Base-by-base conservation (phyloP, 495 filamentous ascomycete species). In the Trichoderma reesei region DNA sequence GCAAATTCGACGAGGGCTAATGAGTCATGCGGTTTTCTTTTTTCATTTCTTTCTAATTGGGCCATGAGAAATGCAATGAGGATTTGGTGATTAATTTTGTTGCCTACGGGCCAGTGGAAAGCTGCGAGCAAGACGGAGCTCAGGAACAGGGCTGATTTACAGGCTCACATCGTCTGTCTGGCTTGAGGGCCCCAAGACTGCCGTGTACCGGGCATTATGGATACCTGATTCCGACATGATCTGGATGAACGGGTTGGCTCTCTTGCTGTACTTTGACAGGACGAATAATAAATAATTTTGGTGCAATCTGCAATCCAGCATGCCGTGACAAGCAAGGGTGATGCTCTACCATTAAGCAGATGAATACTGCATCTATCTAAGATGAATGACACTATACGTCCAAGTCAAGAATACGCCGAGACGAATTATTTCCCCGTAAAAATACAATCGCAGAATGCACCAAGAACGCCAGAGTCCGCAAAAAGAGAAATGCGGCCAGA, bases 11-110 rank as follows among this genome's bases (percentile, higher is more conserved):
- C 34, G 42, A 26, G 34, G 63, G 31, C 59, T 39, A 59, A 64
- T 39, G 37, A 56, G 48, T 18, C 41, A 48, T 26, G 59, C 51
- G 61, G 42, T 63, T 63, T 51, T 59, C 42, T n/a, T 31, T 64
- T 33, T 37, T 37, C n/a, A 26, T 0, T 26, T 26, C 36, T 38
- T 64, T 59, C 6, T 59, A 41, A 33, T 64, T 54, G 36, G 48
- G 36, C 44, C 41, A 56, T 38, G 48, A 38, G 59, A 60, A 36
- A 41, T 61, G 36, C 36, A 61, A 13, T 4, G 41, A 34, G 5
- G 59, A 26, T 38, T 56, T n/a, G 51, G 51, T 56, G 18, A 56
- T 56, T 56, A 56, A 54, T 33, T 56, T 26, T 34, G 8, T 33
- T 56, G 51, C 11, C 8, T 3, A 56, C 16, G 26, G 3, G 20